Percentiles rank a stretch among this genome's conserved stretches.
phyloP scores from a whole-genome alignment of 2,329 filamentous ascomycete species.

The Teratosphaeria nubilosa region DNA sequence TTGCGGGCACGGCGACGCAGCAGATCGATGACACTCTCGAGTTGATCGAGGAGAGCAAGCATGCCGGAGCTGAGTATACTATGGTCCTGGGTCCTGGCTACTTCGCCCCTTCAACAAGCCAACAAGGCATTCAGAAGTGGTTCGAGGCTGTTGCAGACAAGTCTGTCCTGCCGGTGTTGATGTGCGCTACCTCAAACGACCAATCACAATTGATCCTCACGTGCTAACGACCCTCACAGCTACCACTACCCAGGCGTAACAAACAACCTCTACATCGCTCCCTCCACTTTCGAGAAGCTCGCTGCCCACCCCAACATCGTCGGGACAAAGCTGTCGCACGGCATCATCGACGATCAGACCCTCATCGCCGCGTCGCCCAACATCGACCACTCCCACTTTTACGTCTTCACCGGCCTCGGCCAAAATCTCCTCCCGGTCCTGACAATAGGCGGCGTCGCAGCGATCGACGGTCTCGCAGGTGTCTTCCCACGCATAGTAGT shows the following conservation, averaged over 20 bases:
- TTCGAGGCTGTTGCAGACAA: constrained; percentile 51
- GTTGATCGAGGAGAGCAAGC: constrained; percentile 45
- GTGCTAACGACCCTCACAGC: constrained; percentile 21
- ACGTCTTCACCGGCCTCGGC: constrained; percentile 54
- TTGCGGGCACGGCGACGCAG: constrained; percentile 53
- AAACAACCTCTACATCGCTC: constrained; percentile 51
- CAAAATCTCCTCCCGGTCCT: constrained; percentile 56
- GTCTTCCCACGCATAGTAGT: constrained; percentile 55
- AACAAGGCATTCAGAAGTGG: constrained; percentile 52
- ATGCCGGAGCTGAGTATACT: constrained; percentile 52
- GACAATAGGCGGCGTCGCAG: constrained; percentile 52
- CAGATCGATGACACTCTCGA: constrained; percentile 52
- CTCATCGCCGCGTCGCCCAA: constrained; percentile 50
- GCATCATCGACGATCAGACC: constrained; percentile 53
- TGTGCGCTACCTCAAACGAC: constrained; percentile 35
- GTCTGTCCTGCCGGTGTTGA: constrained; percentile 50
- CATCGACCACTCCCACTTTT: constrained; percentile 51
- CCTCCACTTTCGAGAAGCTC: constrained; percentile 49
- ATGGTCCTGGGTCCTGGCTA: constrained; percentile 56
- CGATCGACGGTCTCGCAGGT: constrained; percentile 56
- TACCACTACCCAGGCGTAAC: constrained; percentile 60
- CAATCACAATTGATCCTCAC: not conserved
- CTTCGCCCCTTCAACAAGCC: constrained; percentile 49
- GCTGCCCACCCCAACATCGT: constrained; percentile 57
- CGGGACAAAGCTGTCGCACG: constrained; percentile 60